phyloP scores from a whole-genome alignment of 1,284 basidiomycete species.

The Rhodotorula sp. region DNA sequence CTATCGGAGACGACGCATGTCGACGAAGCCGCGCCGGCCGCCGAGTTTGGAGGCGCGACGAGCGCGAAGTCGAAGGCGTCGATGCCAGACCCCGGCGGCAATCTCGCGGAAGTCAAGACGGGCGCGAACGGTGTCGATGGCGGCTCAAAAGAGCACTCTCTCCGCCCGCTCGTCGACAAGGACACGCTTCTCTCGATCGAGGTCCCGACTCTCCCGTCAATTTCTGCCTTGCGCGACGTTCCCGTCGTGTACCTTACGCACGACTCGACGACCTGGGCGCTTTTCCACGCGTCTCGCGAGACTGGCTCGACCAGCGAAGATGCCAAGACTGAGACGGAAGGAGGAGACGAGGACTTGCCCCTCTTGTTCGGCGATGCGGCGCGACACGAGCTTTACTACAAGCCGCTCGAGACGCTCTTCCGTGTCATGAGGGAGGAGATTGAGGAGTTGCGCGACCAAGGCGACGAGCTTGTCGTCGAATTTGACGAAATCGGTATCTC shows the following conservation, averaged over 20 bases:
- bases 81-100: not conserved
- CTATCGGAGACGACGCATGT: no score
- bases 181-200: constrained; percentile 19
- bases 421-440: constrained; percentile 21
- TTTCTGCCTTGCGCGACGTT: not conserved
- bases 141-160: not conserved
- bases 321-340: not conserved
- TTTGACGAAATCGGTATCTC: constrained; percentile 36
- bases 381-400: constrained; percentile 36
- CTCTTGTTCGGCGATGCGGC: constrained; percentile 14
- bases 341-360: constrained; percentile 1
- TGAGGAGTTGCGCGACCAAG: constrained; percentile 6
- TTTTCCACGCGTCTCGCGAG: constrained; percentile 15
- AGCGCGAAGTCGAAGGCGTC: not conserved
- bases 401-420: constrained; percentile 30
- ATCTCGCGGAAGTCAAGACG: not conserved
- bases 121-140: not conserved
- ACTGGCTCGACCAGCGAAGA: not conserved
- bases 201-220: constrained; percentile 2
- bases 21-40: not conserved
- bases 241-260: constrained; percentile 24
- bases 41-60: no score
- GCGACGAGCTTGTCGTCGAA: constrained; percentile 36
- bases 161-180: constrained; percentile 24
- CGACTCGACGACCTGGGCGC: constrained; percentile 13